A percentile compares a stretch with the other conserved stretches of the same genome.
These are phyloP conservation scores for Kwoniella sp. DNA, from an alignment of 768 basidiomycete species.

Conservation along the genomic window DNA sequence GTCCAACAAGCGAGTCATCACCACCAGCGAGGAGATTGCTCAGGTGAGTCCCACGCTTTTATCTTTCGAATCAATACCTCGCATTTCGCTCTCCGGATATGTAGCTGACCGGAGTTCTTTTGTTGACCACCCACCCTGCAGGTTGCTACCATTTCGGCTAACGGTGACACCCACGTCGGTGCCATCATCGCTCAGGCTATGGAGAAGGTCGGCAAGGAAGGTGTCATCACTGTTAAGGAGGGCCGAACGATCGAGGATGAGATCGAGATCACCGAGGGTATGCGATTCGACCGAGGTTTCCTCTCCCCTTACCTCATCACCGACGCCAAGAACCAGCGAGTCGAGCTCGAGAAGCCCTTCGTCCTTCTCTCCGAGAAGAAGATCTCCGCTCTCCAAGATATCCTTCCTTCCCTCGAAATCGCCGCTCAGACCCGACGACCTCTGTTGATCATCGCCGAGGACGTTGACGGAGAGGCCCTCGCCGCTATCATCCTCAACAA, in stretches of 20 bases:
- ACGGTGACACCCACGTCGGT: constrained; percentile 83
- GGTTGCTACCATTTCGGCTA: constrained; percentile 89
- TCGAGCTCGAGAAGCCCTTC: constrained; percentile 94
- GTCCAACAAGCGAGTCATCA: constrained; percentile 85
- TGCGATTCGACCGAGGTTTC: constrained; percentile 99
- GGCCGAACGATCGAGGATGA: constrained; percentile 97
- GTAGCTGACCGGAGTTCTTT: not conserved
- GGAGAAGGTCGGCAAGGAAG: constrained; percentile 99
- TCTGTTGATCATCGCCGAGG: constrained; percentile 94
- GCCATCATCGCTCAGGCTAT: constrained; percentile 96
- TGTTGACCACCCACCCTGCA: constrained; percentile 27
- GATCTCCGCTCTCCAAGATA: constrained; percentile 90
- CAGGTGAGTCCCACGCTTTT: constrained; percentile 61
- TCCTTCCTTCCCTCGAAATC: constrained; percentile 77
- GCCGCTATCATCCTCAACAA: constrained; percentile 99
- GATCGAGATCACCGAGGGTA: constrained; percentile 99
- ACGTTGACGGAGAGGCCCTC: constrained; percentile 95
- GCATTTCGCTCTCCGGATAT: not conserved
- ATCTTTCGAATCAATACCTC: not conserved
- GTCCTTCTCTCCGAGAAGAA: constrained; percentile 97
- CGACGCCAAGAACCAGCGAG: constrained; percentile 92
- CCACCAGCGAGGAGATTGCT: constrained; percentile 95
- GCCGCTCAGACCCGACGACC: constrained; percentile 74
- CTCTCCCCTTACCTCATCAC: constrained; percentile 99
- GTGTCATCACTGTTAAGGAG: constrained; percentile 99